Evolutionary conservation across 176 grass and related monocot genomes (phyloP).

Genomic region (Triticum dicoccoides): DNA sequence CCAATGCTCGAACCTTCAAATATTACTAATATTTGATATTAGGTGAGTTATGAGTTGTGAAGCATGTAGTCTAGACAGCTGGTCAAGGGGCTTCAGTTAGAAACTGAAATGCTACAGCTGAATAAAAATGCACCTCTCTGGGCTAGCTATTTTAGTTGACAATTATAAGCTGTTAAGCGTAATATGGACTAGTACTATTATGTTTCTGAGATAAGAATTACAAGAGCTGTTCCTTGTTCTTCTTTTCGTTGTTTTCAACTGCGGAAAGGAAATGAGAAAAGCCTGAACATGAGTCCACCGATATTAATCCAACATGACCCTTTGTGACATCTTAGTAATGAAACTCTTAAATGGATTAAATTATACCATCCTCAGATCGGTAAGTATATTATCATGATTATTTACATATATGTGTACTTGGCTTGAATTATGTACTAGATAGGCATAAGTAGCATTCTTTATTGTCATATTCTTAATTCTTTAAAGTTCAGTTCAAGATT

Average conservation of each 20-base stretch:
- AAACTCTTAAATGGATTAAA: not conserved
- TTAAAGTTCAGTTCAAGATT: not conserved
- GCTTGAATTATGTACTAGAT: not conserved
- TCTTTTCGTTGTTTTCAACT: not conserved
- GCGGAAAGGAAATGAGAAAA: not conserved
- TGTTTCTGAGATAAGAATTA: slow-evolving; percentile 13
- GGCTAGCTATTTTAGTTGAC: not conserved
- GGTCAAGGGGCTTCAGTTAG: not conserved
- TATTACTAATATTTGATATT: not conserved
- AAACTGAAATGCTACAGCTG: not conserved
- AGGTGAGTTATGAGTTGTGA: not conserved
- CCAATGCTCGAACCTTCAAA: not conserved
- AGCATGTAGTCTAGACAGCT: not conserved
- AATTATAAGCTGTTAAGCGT: not conserved
- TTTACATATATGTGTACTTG: not conserved
- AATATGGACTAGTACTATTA: not conserved
- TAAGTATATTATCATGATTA: not conserved
- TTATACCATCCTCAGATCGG: not conserved
- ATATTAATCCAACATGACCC: slow-evolving; percentile 1
- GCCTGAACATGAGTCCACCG: not conserved
- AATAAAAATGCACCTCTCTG: slow-evolving; percentile 13
- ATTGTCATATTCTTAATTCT: not conserved
- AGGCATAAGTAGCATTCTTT: slow-evolving; percentile 8
- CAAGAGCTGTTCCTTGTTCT: not conserved
- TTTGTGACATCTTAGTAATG: not conserved